These are phyloP conservation scores for Rusavskia elegans DNA, from an alignment of 495 filamentous ascomycete genomes.

Conservation along the genomic window DNA sequence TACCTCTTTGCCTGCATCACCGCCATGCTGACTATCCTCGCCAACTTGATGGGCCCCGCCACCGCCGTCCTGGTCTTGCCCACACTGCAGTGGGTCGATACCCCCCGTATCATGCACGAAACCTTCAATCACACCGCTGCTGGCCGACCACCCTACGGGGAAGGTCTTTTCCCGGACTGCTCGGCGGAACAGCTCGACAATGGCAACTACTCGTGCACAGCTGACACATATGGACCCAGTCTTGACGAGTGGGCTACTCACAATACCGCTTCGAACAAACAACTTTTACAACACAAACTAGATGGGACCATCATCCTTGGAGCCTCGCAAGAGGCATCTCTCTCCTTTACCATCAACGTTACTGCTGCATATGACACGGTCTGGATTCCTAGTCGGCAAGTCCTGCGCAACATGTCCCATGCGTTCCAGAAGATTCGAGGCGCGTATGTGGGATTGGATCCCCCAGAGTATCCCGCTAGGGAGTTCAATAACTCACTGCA, in stretches of 20 bases:
- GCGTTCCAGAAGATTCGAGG: neutral
- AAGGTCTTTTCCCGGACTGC: neutral
- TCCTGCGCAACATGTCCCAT: conserved; percentile 8
- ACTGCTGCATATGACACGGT: neutral
- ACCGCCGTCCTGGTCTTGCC: conserved; percentile 14
- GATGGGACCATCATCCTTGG: neutral
- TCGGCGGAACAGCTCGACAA: neutral
- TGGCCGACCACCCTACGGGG: neutral
- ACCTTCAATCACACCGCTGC: neutral
- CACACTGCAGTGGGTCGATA: conserved; percentile 9
- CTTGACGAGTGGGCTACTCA: conserved; percentile 4
- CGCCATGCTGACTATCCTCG: conserved; percentile 10
- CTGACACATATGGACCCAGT: conserved; percentile 1
- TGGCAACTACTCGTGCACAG: conserved; percentile 10
- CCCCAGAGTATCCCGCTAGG: neutral
- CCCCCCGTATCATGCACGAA: conserved; percentile 2
- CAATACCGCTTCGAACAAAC: neutral
- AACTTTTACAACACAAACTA: neutral
- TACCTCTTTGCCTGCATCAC: conserved; percentile 11
- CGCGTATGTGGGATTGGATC: neutral
- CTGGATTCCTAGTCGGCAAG: conserved; percentile 13
- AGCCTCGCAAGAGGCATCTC: conserved; percentile 3
- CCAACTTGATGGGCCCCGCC: conserved; percentile 16
- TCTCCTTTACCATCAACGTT: conserved; percentile 4
- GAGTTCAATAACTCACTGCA: conserved; percentile 7